These are phyloP conservation scores for Colletotrichum eremochloae DNA, from an alignment of 2,329 filamentous ascomycete species.

Conservation along the genomic window DNA sequence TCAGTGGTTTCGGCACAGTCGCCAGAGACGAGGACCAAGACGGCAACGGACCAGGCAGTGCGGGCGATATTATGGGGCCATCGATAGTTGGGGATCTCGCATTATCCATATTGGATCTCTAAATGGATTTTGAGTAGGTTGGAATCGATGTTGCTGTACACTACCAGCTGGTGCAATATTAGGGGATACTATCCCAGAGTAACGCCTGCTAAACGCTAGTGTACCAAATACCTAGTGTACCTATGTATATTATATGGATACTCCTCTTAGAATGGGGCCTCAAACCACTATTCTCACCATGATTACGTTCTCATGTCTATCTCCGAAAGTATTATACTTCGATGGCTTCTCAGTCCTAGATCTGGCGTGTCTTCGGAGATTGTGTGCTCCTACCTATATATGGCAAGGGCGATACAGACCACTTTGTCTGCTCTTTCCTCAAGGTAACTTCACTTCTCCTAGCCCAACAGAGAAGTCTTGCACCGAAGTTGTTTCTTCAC, in stretches of 20 bases:
- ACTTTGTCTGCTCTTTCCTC: neutral
- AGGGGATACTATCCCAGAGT: neutral
- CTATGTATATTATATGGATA: neutral
- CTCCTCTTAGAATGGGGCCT: too few species aligned
- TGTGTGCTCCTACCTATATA: too few species aligned
- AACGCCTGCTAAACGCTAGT: neutral
- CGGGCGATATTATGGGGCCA: neutral
- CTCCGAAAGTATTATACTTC: neutral
- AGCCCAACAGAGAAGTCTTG: neutral
- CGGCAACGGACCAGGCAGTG: neutral
- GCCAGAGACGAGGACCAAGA: neutral
- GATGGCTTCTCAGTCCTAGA: neutral
- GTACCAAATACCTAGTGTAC: neutral
- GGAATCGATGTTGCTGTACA: neutral
- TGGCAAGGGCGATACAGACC: neutral
- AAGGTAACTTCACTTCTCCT: neutral
- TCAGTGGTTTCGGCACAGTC: conserved; percentile 1
- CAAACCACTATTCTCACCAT: too few species aligned
- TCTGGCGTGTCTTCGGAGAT: neutral
- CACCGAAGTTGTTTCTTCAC: neutral
- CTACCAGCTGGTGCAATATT: neutral
- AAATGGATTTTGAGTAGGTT: neutral
- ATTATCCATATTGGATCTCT: neutral
- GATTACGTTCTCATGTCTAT: neutral
- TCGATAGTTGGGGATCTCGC: neutral